A percentile compares a stretch with the other conserved stretches of the same genome.
phyloP scores from a whole-genome alignment of 805 yeast species.

The Saturnispora besseyi region DNA sequence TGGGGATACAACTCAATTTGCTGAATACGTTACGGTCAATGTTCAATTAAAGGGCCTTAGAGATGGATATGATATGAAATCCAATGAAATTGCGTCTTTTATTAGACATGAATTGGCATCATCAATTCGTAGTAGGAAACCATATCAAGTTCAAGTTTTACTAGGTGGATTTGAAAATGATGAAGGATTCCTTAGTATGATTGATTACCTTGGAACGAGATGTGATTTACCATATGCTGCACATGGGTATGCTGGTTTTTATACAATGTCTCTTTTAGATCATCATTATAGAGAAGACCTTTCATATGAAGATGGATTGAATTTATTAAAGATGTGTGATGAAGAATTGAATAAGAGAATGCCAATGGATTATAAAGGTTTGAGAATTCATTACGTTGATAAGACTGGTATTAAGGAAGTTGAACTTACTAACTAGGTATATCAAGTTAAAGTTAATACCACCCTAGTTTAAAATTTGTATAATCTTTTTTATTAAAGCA shows the following conservation, averaged over 20 bases:
- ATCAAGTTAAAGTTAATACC: background rate
- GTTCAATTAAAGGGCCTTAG: slow-evolving; percentile 81
- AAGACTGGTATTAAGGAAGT: slow-evolving; percentile 28
- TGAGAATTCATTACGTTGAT: slow-evolving; percentile 28
- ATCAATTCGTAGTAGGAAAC: slow-evolving; percentile 86
- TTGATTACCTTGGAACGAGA: slow-evolving; percentile 89
- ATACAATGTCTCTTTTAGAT: slow-evolving; percentile 82
- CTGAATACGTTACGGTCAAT: slow-evolving; percentile 90
- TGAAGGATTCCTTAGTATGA: slow-evolving; percentile 68
- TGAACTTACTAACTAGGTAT: slow-evolving; percentile 6
- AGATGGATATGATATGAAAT: slow-evolving; percentile 71
- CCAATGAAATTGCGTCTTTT: slow-evolving; percentile 80
- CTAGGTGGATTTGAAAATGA: slow-evolving; percentile 68
- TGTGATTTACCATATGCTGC: slow-evolving; percentile 93
- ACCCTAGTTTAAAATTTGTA: background rate
- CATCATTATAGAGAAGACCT: slow-evolving; percentile 78
- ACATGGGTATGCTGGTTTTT: slow-evolving; percentile 97
- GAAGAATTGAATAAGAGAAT: slow-evolving; percentile 73
- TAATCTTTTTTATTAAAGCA: background rate
- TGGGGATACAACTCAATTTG: slow-evolving; percentile 93
- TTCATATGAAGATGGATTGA: slow-evolving; percentile 68
- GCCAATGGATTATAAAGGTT: slow-evolving; percentile 92
- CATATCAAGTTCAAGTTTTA: slow-evolving; percentile 88
- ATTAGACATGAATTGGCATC: slow-evolving; percentile 83
- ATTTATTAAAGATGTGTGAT: slow-evolving; percentile 62